These are phyloP conservation scores for Mariannaea sp. DNA, from an alignment of 2,329 filamentous ascomycete genomes.

Conservation along the genomic window DNA sequence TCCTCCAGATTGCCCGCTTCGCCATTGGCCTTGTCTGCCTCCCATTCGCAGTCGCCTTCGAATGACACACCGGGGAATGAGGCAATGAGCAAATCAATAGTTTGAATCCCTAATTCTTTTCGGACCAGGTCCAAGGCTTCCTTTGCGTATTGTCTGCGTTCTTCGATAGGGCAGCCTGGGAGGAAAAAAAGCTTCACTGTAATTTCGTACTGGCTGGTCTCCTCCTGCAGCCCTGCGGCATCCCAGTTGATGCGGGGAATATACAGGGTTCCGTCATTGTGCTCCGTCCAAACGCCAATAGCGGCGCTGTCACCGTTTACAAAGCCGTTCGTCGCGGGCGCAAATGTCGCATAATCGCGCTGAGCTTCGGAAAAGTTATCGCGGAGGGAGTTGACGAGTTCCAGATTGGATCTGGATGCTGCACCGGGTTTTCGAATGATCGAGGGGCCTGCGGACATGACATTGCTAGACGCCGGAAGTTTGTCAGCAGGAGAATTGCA, in stretches of 20 bases:
- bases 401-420: slow-evolving; percentile 82
- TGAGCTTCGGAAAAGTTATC: slow-evolving; percentile 80
- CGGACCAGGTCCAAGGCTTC: slow-evolving; percentile 82
- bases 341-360: slow-evolving; percentile 56
- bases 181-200: slow-evolving; percentile 96
- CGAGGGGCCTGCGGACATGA: slow-evolving; percentile 82
- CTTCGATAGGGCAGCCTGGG: slow-evolving; percentile 66
- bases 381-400: slow-evolving; percentile 86
- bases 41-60: slow-evolving; percentile 87
- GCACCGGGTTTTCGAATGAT: slow-evolving; percentile 76
- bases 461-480: slow-evolving; percentile 64
- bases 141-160: slow-evolving; percentile 71
- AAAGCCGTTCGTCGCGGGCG: slow-evolving; percentile 41
- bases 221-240: slow-evolving; percentile 75
- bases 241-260: slow-evolving; percentile 79
- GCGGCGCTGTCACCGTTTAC: slow-evolving; percentile 39
- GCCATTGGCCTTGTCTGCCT: slow-evolving; percentile 66
- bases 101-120: slow-evolving; percentile 75
- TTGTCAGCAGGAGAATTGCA: slow-evolving; percentile 26
- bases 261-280: slow-evolving; percentile 65
- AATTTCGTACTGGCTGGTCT: slow-evolving; percentile 85
- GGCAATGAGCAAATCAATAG: slow-evolving; percentile 86
- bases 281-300: slow-evolving; percentile 69
- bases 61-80: slow-evolving; percentile 94
- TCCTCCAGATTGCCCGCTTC: slow-evolving; percentile 69